Conservation (phyloP, 116 monocot species). For the Zostera marina region DNA sequence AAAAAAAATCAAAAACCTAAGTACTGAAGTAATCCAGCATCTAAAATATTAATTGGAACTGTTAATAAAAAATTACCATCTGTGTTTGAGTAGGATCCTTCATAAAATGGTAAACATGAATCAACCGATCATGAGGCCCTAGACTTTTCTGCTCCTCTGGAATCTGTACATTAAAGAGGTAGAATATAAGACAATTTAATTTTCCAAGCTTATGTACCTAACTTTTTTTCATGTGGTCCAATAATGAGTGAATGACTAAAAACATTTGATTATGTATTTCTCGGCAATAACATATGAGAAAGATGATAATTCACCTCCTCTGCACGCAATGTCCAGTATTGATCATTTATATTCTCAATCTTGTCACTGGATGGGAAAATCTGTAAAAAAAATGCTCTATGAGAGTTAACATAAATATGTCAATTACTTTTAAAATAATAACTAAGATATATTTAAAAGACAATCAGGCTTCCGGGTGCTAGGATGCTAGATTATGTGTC, state of each 20-base stretch:
- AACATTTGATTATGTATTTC: not conserved
- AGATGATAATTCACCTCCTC: constrained; percentile 52
- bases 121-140: constrained; percentile 67
- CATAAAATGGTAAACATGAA: constrained; percentile 91
- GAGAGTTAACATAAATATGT: not conserved
- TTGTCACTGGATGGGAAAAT: constrained; percentile 67
- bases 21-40: not conserved
- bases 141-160: constrained; percentile 94
- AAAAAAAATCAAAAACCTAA: not conserved
- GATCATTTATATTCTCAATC: constrained; percentile 96
- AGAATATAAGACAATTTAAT: not conserved
- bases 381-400: constrained; percentile 21
- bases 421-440: not conserved
- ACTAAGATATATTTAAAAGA: too few species aligned
- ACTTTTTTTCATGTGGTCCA: too few species aligned
- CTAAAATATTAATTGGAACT: constrained; percentile 23
- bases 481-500: too few species aligned
- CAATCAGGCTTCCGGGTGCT: too few species aligned
- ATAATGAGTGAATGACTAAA: not conserved
- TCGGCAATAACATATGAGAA: not conserved
- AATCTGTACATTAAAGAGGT: constrained; percentile 29
- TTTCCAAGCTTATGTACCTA: too few species aligned
- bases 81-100: constrained; percentile 62
- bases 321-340: constrained; percentile 81
- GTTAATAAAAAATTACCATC: constrained; percentile 26